Conservation (phyloP, 345 rosid species). For the Gossypium bickii region DNA sequence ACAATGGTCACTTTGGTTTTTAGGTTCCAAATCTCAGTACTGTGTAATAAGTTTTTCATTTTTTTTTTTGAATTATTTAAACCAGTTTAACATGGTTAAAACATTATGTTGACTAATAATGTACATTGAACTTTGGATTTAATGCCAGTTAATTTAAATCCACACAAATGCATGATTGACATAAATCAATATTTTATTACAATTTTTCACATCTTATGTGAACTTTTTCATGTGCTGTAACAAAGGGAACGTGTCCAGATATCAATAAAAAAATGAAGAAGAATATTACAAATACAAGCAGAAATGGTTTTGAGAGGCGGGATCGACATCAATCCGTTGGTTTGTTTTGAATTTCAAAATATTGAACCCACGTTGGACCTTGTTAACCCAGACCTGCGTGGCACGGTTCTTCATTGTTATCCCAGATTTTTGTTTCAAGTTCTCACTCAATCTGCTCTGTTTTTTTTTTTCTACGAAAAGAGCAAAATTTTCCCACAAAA, state of each 20-base stretch:
- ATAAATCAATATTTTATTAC: too few relatives aligned
- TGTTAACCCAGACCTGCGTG: conserved; percentile 5
- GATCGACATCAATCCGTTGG: too few relatives aligned
- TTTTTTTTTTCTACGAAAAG: background rate
- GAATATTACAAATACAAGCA: background rate
- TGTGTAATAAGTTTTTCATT: background rate
- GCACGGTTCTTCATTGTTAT: background rate
- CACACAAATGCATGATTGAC: too few relatives aligned
- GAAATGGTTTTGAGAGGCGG: background rate
- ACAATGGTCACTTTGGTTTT: too few relatives aligned
- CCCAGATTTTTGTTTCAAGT: too few relatives aligned
- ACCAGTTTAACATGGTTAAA: background rate
- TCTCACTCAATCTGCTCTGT: background rate
- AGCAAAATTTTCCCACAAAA: background rate
- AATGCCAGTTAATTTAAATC: too few relatives aligned
- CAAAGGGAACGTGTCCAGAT: background rate
- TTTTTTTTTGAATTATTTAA: background rate
- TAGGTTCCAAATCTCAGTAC: too few relatives aligned
- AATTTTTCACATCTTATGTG: too few relatives aligned
- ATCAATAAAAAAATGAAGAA: background rate
- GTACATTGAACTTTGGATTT: too few relatives aligned
- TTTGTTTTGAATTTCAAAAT: too few relatives aligned
- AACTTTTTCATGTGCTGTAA: conserved; percentile 22
- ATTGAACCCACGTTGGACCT: conserved; percentile 20
- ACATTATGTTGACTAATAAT: too few relatives aligned